phyloP scores from a whole-genome alignment of 2,329 filamentous ascomycete species.

The Sporothrix globosa region DNA sequence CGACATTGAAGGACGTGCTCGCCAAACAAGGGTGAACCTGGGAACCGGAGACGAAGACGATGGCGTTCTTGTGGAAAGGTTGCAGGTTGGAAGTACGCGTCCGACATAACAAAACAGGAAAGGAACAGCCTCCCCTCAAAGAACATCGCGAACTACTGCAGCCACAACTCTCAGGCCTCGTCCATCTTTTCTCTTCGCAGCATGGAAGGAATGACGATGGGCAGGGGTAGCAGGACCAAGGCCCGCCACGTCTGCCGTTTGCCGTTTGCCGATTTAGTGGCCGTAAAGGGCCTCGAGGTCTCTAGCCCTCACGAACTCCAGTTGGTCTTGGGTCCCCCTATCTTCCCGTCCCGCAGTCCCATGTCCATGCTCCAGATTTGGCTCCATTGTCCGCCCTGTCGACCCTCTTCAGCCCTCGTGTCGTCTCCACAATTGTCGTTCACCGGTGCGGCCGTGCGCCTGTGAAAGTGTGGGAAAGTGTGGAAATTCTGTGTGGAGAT shows the following conservation, averaged over 20 bases:
- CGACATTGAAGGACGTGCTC: not conserved
- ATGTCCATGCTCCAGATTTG: not conserved
- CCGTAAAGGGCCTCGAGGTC: no score
- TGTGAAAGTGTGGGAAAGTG: not conserved
- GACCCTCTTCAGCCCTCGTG: not conserved
- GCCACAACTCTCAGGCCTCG: no score
- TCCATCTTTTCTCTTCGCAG: no score
- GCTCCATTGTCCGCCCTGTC: not conserved
- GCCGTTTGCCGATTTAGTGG: not conserved
- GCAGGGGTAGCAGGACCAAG: no score
- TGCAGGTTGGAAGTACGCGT: not conserved
- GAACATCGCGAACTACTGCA: no score
- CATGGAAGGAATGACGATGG: no score
- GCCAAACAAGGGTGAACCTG: constrained; percentile 12
- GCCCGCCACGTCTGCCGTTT: not conserved
- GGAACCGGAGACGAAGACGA: not conserved
- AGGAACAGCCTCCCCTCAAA: no score
- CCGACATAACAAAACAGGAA: no score
- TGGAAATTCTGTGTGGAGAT: no score
- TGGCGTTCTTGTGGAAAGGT: not conserved
- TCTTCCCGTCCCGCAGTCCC: not conserved
- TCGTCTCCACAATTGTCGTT: not conserved
- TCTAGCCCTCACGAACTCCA: no score
- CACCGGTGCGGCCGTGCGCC: constrained; percentile 4
- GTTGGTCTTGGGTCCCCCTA: not conserved